phyloP scores from a whole-genome alignment of 768 basidiomycete species.

The Boletus coccyginus region DNA sequence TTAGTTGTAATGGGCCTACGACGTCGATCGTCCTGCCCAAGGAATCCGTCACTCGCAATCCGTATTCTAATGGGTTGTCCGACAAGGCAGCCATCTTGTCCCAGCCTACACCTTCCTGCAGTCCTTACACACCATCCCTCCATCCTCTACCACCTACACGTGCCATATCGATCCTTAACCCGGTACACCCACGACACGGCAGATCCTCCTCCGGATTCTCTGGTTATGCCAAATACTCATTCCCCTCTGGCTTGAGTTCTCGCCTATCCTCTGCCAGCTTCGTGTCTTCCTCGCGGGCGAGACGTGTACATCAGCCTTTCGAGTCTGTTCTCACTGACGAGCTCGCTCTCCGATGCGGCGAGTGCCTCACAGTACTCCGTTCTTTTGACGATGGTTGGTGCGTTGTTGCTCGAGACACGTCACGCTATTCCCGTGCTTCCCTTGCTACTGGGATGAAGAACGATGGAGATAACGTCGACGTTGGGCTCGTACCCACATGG shows the following conservation, averaged over 20 bases:
- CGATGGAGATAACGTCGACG: slow-evolving; percentile 46
- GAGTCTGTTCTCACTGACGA: slow-evolving; percentile 74
- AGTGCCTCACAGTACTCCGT: slow-evolving; percentile 59
- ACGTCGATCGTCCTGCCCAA: slow-evolving; percentile 52
- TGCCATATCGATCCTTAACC: slow-evolving; percentile 20
- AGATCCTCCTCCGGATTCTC: slow-evolving; percentile 33
- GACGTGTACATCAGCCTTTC: slow-evolving; percentile 65
- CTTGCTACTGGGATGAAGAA: slow-evolving; percentile 10
- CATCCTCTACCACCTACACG: slow-evolving; percentile 1
- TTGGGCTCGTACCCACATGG: slow-evolving; percentile 77
- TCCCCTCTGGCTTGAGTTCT: slow-evolving; percentile 5
- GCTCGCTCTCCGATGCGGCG: slow-evolving; percentile 53
- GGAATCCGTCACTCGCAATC: slow-evolving; percentile 40
- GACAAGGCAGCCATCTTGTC: slow-evolving; percentile 39
- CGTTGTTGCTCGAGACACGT: slow-evolving; percentile 56
- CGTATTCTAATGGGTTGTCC: slow-evolving; percentile 41
- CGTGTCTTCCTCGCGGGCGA: slow-evolving; percentile 36
- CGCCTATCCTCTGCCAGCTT: slow-evolving; percentile 8
- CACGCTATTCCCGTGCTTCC: slow-evolving; percentile 37
- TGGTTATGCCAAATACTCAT: slow-evolving; percentile 36
- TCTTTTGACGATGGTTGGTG: slow-evolving; percentile 83
- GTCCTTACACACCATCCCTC: slow-evolving; percentile 36
- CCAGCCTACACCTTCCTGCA: slow-evolving; percentile 41
- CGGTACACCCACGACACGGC: slow-evolving; percentile 27
- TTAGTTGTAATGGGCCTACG: slow-evolving; percentile 44